Evolutionary conservation across 1,139 yeast genomes (phyloP).

Genomic region (Saccharomyces hybrid): DNA sequence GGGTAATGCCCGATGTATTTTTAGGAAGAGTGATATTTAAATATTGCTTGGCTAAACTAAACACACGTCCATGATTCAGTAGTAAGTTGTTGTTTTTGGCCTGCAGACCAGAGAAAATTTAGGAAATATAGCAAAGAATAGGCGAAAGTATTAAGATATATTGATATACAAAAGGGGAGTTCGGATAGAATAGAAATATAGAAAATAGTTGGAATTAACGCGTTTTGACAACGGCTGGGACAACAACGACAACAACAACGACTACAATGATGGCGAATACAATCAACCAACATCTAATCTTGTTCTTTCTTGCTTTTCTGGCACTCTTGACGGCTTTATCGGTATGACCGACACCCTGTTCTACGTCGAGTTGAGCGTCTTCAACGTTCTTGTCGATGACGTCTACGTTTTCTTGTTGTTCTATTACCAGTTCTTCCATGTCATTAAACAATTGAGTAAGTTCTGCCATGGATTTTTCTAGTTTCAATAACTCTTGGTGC

Average conservation of each 20-base stretch:
- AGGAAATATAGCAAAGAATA: neutral
- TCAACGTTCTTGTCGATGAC: conserved; percentile 76
- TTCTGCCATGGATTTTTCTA: conserved; percentile 94
- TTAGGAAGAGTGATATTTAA: too few species aligned
- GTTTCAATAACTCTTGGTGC: conserved; percentile 90
- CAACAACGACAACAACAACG: conserved; percentile 62
- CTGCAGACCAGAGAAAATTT: neutral
- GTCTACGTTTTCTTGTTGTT: conserved; percentile 85
- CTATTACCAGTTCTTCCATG: conserved; percentile 94
- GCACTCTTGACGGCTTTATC: conserved; percentile 86
- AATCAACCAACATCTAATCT: conserved; percentile 77
- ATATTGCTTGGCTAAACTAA: neutral
- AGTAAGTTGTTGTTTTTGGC: neutral
- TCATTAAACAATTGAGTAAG: conserved; percentile 90
- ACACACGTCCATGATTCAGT: neutral
- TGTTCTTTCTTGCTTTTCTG: conserved; percentile 85
- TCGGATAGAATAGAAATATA: neutral
- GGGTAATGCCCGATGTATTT: neutral
- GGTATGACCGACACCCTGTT: conserved; percentile 92
- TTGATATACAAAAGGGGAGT: neutral
- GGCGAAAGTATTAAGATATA: neutral
- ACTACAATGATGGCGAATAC: conserved; percentile 52
- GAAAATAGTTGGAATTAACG: neutral
- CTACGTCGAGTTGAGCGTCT: conserved; percentile 83
- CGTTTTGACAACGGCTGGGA: conserved; percentile 30